Evolutionary conservation across 192 early-diverging fungal genomes (phyloP), one percentile per base, ranked within the genome.

Genomic region (Coemansia sp.): DNA sequence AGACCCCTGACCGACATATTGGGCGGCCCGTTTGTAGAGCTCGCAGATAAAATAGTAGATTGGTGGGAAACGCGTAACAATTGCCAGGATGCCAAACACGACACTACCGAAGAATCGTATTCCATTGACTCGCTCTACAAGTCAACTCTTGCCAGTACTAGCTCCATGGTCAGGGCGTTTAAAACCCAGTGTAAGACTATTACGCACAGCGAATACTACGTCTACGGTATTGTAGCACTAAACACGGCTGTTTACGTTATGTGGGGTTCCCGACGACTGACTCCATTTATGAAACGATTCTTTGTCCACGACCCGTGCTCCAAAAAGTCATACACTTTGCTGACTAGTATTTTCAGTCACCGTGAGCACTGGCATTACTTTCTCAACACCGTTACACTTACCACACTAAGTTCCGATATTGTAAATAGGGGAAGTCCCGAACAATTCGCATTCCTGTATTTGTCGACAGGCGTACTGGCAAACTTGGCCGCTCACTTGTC

Each of bases 241-340:
- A 61, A 61, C 34, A 61, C 59, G 34, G n/a, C 5, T 1, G 59
- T 61, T 18, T 38, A 40, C 7, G 4, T 61, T 1, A 34, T 61
- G 59, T 61, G 59, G 59, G 16, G 59, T 1, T 61, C n/a, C 16
- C 33, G 18, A 15, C 59, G 59, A 3, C 34, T 61, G 34, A 36
- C 15, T n/a, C 59, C 33, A 11, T 61, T 61, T 61, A 61, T 61
- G 34, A 38, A 61, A 9, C 59, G 59, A 36, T n/a, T 7, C 34
- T 61, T 61, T 38, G 59, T 61, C 1, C 59, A 61, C 18, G 34
- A 61, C 9, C 59, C 59, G 59, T 9, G 34, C 34, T 61, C 59
- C 7, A 38, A n/a, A 8, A 34, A 36, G 59, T 61, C 59, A 8
- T 61, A 36, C 18, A 61, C 59, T 1, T 20, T 61, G 34, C n/a